Evolutionary conservation across 208 protist genomes (phyloP).

Genomic region (Trypanosoma grayi): DNA sequence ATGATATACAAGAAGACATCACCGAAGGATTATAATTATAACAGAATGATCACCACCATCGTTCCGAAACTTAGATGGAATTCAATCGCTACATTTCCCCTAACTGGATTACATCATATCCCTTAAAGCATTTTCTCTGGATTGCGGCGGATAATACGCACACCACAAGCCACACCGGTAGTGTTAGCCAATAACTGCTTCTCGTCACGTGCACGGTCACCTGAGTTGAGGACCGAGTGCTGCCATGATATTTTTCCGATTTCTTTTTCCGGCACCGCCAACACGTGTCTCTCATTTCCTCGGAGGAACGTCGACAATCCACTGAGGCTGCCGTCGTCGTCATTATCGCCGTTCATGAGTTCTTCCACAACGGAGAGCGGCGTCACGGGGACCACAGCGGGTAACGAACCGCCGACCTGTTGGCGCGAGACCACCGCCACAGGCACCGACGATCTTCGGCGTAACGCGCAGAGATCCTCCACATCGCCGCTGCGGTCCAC

Average conservation of each 20-base stretch:
- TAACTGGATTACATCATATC: neutral
- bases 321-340: neutral
- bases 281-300: too few relatives aligned
- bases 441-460: neutral
- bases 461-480: neutral
- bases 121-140: neutral
- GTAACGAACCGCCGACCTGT: too few relatives aligned
- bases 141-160: neutral
- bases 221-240: neutral
- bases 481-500: neutral
- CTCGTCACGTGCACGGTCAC: neutral
- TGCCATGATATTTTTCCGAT: neutral
- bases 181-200: neutral
- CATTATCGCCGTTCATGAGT: neutral
- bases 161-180: neutral
- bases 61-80: too few relatives aligned
- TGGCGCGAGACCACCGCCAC: too few relatives aligned
- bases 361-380: conserved; percentile 2
- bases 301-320: too few relatives aligned
- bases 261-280: too few relatives aligned
- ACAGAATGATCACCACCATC: too few relatives aligned
- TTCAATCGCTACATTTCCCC: too few relatives aligned
- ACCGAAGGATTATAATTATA: too few relatives aligned
- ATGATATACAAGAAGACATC: too few relatives aligned
- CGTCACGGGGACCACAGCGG: neutral